Evolutionary conservation across 2,329 filamentous ascomycete genomes (phyloP).

Genomic region (Cryphonectria parasitica): DNA sequence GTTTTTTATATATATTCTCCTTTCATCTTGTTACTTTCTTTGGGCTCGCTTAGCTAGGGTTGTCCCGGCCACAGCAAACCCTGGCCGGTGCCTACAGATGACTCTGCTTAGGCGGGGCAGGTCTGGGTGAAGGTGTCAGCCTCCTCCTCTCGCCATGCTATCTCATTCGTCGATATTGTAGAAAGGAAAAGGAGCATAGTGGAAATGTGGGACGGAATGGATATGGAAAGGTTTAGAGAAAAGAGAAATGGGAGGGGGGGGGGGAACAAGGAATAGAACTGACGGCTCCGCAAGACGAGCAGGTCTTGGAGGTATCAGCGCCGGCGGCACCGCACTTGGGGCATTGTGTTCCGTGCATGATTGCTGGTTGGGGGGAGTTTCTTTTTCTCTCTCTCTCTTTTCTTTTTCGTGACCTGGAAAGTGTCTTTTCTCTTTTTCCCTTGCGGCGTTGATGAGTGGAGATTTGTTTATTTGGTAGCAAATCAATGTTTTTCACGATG

Average conservation of each 20-base stretch:
- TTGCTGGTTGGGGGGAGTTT: slow-evolving; percentile 26
- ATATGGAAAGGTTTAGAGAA: background rate
- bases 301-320: slow-evolving; percentile 54
- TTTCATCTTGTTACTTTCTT: too few relatives aligned
- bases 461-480: background rate
- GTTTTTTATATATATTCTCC: too few relatives aligned
- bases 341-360: slow-evolving; percentile 52
- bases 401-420: too few relatives aligned
- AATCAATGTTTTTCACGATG: background rate
- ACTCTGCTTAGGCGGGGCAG: slow-evolving; percentile 5
- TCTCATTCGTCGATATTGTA: too few relatives aligned
- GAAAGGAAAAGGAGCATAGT: background rate
- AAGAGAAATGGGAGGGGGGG: background rate
- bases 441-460: background rate
- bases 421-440: background rate
- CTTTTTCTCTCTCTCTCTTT: slow-evolving; percentile 6
- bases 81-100: background rate
- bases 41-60: background rate
- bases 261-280: slow-evolving; percentile 35
- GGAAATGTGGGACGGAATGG: background rate
- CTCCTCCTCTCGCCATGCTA: background rate
- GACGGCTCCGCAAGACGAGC: slow-evolving; percentile 61
- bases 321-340: slow-evolving; percentile 60
- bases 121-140: background rate
- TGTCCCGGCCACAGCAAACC: background rate